Evolutionary conservation across 1,139 yeast species (phyloP).

Genomic region (Yamadazyma songkhlaensis): DNA sequence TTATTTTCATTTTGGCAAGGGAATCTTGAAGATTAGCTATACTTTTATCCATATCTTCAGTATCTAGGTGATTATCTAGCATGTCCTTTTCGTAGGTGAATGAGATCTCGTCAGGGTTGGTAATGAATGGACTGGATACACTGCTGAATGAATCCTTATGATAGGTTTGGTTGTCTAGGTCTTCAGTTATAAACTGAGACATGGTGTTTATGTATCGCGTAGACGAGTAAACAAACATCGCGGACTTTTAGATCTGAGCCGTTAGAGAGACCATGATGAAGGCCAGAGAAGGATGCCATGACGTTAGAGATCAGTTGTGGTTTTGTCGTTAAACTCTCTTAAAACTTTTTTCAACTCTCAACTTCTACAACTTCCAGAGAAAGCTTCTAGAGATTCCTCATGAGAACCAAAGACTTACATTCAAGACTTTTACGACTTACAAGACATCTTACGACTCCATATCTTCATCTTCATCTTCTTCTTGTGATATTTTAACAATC

Average conservation of each 20-base stretch:
- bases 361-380: too few species aligned
- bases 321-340: too few species aligned
- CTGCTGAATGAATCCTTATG: conserved; percentile 3
- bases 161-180: neutral
- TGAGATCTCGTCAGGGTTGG: conserved; percentile 20
- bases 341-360: too few species aligned
- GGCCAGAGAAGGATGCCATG: too few species aligned
- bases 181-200: neutral
- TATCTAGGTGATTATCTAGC: neutral
- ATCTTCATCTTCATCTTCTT: conserved; percentile 72
- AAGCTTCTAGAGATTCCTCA: too few species aligned
- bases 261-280: too few species aligned
- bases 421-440: too few species aligned
- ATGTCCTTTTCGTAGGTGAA: neutral
- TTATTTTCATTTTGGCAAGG: conserved; percentile 17
- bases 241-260: too few species aligned
- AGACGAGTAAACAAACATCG: too few species aligned
- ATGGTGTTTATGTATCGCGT: neutral
- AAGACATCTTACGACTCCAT: conserved; percentile 13
- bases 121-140: conserved; percentile 31
- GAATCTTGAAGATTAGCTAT: conserved; percentile 22
- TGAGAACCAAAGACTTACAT: too few species aligned
- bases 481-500: conserved; percentile 79
- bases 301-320: too few species aligned
- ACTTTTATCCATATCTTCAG: conserved; percentile 21